Percentiles rank a stretch among this genome's conserved stretches.
These are phyloP conservation scores for Vaccinium darrowii DNA, from an alignment of 148 eudicot species.

Conservation along the genomic window DNA sequence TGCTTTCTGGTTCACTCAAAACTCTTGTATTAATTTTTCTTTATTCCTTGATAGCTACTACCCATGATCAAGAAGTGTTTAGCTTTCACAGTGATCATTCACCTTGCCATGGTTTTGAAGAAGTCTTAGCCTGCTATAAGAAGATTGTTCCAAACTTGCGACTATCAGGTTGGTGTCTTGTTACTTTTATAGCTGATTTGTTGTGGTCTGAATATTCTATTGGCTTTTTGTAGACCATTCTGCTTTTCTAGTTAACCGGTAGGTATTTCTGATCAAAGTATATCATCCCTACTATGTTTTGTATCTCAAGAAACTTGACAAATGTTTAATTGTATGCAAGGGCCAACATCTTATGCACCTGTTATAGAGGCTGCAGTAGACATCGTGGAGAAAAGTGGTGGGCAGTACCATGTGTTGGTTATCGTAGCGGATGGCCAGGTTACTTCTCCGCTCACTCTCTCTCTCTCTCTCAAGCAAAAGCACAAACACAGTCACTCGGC, in stretches of 20 bases:
- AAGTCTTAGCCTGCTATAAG: constrained; percentile 42
- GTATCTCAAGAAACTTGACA: not conserved
- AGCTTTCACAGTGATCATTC: constrained; percentile 45
- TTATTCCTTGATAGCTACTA: constrained; percentile 26
- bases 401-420: constrained; percentile 46
- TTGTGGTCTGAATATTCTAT: not conserved
- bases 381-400: constrained; percentile 48
- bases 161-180: constrained; percentile 35
- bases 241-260: constrained; percentile 5
- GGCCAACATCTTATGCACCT: constrained; percentile 49
- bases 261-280: not conserved
- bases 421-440: constrained; percentile 53
- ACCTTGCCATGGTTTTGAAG: constrained; percentile 50
- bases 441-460: constrained; percentile 4
- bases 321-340: constrained; percentile 16
- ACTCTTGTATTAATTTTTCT: not conserved
- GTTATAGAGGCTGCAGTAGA: constrained; percentile 41
- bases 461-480: not conserved
- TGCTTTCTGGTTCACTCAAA: not conserved
- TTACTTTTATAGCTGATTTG: not conserved
- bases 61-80: constrained; percentile 47
- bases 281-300: not conserved
- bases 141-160: constrained; percentile 30
- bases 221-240: not conserved
- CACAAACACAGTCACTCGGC: not conserved